Conservation (phyloP, 192 early-diverging fungal genomes). For the Linnemannia zychae region DNA sequence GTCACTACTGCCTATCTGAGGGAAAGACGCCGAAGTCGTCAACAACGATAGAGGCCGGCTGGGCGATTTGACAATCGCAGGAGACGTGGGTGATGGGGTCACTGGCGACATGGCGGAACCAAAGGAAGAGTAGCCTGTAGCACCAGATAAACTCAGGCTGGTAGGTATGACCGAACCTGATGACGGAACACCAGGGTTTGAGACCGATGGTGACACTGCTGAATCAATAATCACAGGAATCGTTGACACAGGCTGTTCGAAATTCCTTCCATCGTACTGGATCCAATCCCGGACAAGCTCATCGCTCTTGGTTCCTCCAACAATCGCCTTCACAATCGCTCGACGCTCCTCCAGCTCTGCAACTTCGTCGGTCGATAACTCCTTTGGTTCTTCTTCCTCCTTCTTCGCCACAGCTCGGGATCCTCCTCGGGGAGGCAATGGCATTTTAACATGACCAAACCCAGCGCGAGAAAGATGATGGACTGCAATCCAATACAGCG, state of each 20-base stretch:
- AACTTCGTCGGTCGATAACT: conserved; percentile 3
- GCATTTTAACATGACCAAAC: conserved; percentile 44
- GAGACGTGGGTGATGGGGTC: background rate
- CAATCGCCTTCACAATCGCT: conserved; percentile 29
- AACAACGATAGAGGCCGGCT: conserved; percentile 48
- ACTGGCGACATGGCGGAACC: background rate
- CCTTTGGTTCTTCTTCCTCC: background rate
- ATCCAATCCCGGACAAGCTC: conserved; percentile 48
- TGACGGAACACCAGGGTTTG: background rate
- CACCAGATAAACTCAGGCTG: background rate
- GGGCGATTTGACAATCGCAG: conserved; percentile 12
- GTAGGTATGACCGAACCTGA: background rate
- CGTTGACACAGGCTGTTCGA: conserved; percentile 20
- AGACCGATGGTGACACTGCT: background rate
- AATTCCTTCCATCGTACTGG: conserved; percentile 51
- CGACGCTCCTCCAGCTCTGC: conserved; percentile 31
- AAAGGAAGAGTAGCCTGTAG: background rate
- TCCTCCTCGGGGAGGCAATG: conserved; percentile 1
- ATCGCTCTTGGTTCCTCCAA: conserved; percentile 38
- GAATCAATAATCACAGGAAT: background rate
- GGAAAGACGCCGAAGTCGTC: conserved; percentile 36
- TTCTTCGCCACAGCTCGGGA: background rate
- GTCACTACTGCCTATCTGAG: conserved; percentile 36
- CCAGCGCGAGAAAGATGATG: conserved; percentile 41
- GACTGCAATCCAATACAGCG: conserved; percentile 49